Evolutionary conservation across 2,329 filamentous ascomycete genomes (phyloP), one percentile per base, ranked within the genome.

Genomic region (Teratosphaeria epicoccoides): DNA sequence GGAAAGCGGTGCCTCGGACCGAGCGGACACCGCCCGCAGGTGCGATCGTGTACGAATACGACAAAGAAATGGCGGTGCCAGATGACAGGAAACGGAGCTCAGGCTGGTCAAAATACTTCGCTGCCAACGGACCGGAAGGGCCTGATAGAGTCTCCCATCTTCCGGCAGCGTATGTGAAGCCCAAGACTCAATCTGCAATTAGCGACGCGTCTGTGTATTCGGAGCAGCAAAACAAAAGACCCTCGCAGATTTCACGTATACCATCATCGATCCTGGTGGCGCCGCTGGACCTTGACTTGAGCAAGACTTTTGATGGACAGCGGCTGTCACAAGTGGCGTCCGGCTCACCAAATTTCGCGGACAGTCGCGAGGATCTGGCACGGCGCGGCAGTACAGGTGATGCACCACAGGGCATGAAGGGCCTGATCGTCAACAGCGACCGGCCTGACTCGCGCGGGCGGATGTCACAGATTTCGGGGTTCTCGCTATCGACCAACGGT

Each of bases 301-400:
- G 68, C 46, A 68, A 67, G 51, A 72, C 71, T 24, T 69, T 73
- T 40, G 81, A 83, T 37, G 79, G 78, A 12, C 77, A 80, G 47
- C 78, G 78, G 24, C 72, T 89, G 59, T 84, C 78, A 61, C 76
- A 79, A 20, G 86, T 90, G 25, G 77, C 78, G 47, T 81, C 82
- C 4, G 82, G 80, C 47, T 88, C 84, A 61, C 85, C 86, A 1
- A 83, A 83, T 1, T 77, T 89, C 46, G 77, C 81, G 9, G 76
- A 82, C 54, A 81, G 80, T 46, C 68, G 60, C 25, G 70, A 72
- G 51, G 68, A 71, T 46, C 57, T 75, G 17, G 60, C 61, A 1
- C 56, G 55, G 24, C 55, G 59, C n/a, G 65, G 64, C 40, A 61
- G 56, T 43, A 58, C 53, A 14, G 54, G 55, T 11, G 50, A 51